Evolutionary conservation across 2,329 filamentous ascomycete species (phyloP).

Genomic region (Colletotrichum cuscutae): DNA sequence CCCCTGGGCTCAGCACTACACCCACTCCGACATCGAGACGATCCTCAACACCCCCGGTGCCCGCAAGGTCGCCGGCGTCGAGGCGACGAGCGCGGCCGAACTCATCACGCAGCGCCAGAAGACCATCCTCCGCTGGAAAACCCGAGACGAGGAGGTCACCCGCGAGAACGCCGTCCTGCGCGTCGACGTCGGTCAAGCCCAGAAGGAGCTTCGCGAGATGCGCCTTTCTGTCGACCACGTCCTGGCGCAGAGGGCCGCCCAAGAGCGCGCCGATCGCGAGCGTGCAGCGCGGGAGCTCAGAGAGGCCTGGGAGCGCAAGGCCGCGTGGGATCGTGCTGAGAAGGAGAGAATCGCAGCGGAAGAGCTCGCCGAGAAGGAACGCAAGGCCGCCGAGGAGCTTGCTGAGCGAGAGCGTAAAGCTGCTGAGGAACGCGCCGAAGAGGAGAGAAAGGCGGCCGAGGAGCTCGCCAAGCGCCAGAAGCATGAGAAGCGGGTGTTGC

Average conservation of each 20-base stretch:
- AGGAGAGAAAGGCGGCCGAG: neutral
- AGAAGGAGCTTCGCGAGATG: conserved; percentile 28
- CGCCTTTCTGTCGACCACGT: conserved; percentile 34
- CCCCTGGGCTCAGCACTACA: conserved; percentile 5
- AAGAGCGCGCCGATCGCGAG: conserved; percentile 18
- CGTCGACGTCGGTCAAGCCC: conserved; percentile 6
- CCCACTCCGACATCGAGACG: conserved; percentile 33
- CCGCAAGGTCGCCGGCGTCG: conserved; percentile 38
- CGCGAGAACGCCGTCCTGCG: conserved; percentile 23
- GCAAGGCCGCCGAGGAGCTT: conserved; percentile 6
- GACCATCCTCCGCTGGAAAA: conserved; percentile 25
- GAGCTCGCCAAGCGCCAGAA: conserved; percentile 33
- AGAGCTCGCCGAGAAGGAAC: conserved; percentile 15
- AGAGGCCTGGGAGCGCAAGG: too few species aligned
- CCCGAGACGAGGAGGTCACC: conserved; percentile 10
- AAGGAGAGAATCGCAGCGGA: neutral
- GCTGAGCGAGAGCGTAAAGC: too few species aligned
- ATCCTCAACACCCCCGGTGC: conserved; percentile 37
- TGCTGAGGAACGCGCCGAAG: too few species aligned
- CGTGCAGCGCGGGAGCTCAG: too few species aligned
- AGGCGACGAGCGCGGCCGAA: conserved; percentile 28
- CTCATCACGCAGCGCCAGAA: conserved; percentile 37
- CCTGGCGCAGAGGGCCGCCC: conserved; percentile 17
- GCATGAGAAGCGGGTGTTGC: conserved; percentile 38
- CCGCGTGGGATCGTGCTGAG: too few species aligned